A percentile compares a stretch with the other conserved stretches of the same genome.
These are phyloP conservation scores for Lasiodiplodia citricola DNA, from an alignment of 2,329 filamentous ascomycete species.

Conservation along the genomic window DNA sequence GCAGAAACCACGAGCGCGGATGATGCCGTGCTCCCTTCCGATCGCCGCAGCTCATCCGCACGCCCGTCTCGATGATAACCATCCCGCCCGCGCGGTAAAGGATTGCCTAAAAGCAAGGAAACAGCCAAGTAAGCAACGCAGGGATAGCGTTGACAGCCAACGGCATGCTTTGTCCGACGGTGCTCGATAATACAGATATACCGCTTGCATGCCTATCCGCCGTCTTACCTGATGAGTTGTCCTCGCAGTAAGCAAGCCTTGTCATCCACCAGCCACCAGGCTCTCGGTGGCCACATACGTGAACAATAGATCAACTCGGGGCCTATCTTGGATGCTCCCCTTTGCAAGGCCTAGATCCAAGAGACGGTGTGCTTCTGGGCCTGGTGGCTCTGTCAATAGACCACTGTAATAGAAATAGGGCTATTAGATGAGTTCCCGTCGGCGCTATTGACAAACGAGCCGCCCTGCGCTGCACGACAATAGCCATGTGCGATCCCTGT, in stretches of 20 bases:
- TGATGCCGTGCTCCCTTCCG: neutral
- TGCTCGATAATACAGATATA: neutral
- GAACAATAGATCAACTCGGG: neutral
- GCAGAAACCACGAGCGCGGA: constrained; percentile 14
- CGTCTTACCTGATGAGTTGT: constrained; percentile 20
- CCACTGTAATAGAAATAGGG: neutral
- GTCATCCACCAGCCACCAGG: neutral
- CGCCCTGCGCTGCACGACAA: neutral
- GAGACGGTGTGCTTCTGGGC: neutral
- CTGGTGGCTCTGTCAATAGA: neutral
- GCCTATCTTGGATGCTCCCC: neutral
- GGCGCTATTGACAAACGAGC: neutral
- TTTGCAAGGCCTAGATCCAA: neutral
- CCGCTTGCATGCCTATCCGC: neutral
- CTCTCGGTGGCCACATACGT: neutral
- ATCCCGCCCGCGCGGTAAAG: constrained; percentile 1
- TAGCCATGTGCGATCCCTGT: neutral
- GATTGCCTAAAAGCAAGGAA: neutral
- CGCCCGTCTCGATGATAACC: neutral
- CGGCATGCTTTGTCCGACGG: constrained; percentile 3
- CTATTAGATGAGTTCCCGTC: neutral
- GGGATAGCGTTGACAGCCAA: neutral
- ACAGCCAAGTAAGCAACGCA: neutral
- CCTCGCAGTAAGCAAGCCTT: constrained; percentile 11
- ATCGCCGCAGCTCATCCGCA: neutral